Evolutionary conservation across 2,329 filamentous ascomycete genomes (phyloP).

Genomic region (Sordariomycetes sp.): DNA sequence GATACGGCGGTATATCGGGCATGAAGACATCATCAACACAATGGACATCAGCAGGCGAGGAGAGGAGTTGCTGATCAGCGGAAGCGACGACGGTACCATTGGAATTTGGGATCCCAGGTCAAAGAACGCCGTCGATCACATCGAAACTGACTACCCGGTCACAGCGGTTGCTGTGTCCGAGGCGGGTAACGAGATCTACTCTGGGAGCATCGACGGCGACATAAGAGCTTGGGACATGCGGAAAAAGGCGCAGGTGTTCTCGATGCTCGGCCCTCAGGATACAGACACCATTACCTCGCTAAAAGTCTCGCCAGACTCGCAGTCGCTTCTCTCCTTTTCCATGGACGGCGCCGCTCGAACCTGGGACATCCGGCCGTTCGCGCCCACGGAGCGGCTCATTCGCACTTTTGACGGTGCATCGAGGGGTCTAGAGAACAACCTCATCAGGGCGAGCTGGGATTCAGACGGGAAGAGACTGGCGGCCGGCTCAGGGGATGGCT

Average conservation of each 20-base stretch:
- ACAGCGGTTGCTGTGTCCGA: constrained; percentile 86
- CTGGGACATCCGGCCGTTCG: constrained; percentile 94
- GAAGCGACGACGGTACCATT: constrained; percentile 85
- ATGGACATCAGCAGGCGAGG: constrained; percentile 81
- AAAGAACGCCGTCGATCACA: constrained; percentile 76
- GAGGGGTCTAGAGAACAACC: constrained; percentile 77
- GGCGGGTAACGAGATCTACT: constrained; percentile 89
- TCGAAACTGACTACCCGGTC: constrained; percentile 84
- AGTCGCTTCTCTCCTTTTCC: constrained; percentile 78
- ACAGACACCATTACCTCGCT: constrained; percentile 91
- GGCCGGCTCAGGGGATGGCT: constrained; percentile 80
- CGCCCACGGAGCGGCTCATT: constrained; percentile 72
- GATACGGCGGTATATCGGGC: constrained; percentile 83
- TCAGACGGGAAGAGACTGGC: constrained; percentile 73
- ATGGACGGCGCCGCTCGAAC: constrained; percentile 91
- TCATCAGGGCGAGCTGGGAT: constrained; percentile 86
- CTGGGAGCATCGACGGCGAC: constrained; percentile 90
- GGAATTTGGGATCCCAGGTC: constrained; percentile 92
- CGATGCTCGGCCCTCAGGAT: constrained; percentile 79
- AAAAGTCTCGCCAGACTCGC: constrained; percentile 82
- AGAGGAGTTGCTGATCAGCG: constrained; percentile 81
- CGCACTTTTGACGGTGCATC: constrained; percentile 88
- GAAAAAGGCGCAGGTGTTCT: constrained; percentile 80
- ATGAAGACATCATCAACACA: constrained; percentile 91
- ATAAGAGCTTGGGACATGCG: constrained; percentile 95